phyloP scores from a whole-genome alignment of 768 basidiomycete genomes.

The Tylopilus sp. region DNA sequence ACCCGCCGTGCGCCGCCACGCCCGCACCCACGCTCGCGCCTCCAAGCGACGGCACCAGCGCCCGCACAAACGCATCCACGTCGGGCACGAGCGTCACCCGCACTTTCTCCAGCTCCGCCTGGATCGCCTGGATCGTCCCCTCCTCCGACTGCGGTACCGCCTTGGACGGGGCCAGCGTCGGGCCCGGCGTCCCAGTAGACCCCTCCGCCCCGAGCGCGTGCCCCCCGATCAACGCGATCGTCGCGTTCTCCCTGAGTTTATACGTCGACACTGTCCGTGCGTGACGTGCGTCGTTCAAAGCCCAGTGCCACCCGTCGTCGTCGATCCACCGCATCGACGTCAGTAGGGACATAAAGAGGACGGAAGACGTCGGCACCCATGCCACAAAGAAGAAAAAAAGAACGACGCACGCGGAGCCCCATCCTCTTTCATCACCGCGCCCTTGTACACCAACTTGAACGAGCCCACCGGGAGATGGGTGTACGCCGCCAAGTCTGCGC shows the following conservation, averaged over 20 bases:
- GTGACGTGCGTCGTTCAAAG: no score
- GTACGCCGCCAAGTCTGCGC: constrained; percentile 62
- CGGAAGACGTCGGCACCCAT: no score
- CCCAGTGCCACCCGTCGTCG: not conserved
- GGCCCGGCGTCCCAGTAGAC: not conserved
- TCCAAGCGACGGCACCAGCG: constrained; percentile 15
- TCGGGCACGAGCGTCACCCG: constrained; percentile 51
- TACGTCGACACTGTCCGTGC: constrained; percentile 65
- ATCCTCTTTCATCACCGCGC: constrained; percentile 89
- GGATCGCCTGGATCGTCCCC: constrained; percentile 33
- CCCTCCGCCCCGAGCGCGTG: constrained; percentile 23
- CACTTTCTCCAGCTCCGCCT: constrained; percentile 45
- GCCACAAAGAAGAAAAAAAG: constrained; percentile 26
- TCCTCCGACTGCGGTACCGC: constrained; percentile 36
- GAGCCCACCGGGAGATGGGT: constrained; percentile 65
- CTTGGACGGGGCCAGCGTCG: not conserved
- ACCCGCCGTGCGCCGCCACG: no score
- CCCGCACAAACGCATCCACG: constrained; percentile 52
- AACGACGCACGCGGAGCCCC: constrained; percentile 59
- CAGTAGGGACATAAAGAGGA: no score
- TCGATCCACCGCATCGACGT: no score
- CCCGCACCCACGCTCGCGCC: not conserved
- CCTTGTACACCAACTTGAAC: constrained; percentile 88
- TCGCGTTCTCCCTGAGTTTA: constrained; percentile 63
- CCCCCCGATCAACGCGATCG: constrained; percentile 66